Conservation (phyloP, 148 eudicot genomes). For the Amaranthus hypochondriacus region DNA sequence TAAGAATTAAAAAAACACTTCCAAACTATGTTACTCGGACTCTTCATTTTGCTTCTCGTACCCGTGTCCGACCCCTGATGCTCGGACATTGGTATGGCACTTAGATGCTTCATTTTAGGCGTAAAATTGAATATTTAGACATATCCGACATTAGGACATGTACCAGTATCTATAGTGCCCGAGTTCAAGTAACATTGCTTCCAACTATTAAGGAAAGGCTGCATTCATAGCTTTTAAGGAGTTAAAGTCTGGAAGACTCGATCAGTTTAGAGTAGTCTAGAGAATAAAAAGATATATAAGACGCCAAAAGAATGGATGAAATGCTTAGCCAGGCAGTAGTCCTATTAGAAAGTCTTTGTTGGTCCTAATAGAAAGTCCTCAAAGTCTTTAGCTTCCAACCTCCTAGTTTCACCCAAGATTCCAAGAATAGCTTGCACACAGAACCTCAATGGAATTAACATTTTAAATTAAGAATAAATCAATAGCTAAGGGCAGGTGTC, state of each 20-base stretch:
- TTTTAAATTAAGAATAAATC: slow-evolving; percentile 7
- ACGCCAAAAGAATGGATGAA: background rate
- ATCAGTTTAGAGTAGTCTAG: background rate
- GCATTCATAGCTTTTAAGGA: background rate
- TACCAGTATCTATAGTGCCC: no score
- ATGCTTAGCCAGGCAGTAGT: slow-evolving; percentile 7
- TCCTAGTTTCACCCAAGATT: background rate
- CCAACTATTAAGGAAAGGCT: background rate
- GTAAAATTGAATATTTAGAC: no score
- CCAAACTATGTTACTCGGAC: no score
- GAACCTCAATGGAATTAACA: slow-evolving; percentile 2
- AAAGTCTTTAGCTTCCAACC: slow-evolving; percentile 12
- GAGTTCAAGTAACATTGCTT: no score
- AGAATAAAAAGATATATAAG: background rate
- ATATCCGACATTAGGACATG: no score
- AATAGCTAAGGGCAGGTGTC: slow-evolving; percentile 29
- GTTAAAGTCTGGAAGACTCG: background rate
- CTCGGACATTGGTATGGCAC: no score
- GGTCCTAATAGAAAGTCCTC: background rate
- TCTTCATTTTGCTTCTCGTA: no score
- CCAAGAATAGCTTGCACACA: slow-evolving; percentile 3
- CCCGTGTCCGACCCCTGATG: no score
- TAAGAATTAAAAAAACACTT: background rate
- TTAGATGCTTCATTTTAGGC: no score
- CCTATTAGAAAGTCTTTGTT: no score